Conservation (phyloP, 2,329 filamentous ascomycete genomes). For the Botrytis pseudocinerea region DNA sequence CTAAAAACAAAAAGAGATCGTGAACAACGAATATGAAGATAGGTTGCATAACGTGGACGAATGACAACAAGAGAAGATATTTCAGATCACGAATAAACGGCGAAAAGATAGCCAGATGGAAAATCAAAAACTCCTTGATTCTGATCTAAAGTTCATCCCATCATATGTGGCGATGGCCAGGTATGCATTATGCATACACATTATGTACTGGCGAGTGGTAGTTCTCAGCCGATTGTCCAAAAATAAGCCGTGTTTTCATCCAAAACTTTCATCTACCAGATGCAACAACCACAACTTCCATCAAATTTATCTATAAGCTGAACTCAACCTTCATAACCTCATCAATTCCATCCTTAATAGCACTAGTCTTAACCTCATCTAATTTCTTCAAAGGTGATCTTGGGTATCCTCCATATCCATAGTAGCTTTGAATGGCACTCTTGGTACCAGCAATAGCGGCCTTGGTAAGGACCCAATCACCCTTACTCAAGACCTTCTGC, state of each 20-base stretch:
- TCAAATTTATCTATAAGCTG: constrained; percentile 35
- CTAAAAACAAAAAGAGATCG: too few species aligned
- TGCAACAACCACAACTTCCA: background rate
- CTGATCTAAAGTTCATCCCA: constrained; percentile 1
- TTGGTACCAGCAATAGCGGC: constrained; percentile 85
- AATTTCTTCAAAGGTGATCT: constrained; percentile 70
- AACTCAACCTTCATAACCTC: constrained; percentile 69
- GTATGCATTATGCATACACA: constrained; percentile 5
- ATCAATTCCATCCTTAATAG: constrained; percentile 56
- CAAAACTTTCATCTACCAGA: background rate
- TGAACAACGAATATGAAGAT: background rate
- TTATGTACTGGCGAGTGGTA: background rate
- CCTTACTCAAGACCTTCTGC: constrained; percentile 75
- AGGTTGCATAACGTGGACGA: background rate
- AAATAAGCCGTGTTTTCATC: background rate
- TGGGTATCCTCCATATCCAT: constrained; percentile 77
- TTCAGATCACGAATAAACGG: background rate
- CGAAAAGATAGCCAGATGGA: background rate
- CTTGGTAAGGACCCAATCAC: constrained; percentile 83
- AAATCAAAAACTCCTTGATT: background rate
- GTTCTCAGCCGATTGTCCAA: constrained; percentile 2
- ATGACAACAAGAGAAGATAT: background rate
- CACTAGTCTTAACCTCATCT: constrained; percentile 54
- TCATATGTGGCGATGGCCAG: background rate
- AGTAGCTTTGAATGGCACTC: constrained; percentile 76